These are phyloP conservation scores for Sparassis latifolia DNA, from an alignment of 1,284 basidiomycete species.

Conservation along the genomic window DNA sequence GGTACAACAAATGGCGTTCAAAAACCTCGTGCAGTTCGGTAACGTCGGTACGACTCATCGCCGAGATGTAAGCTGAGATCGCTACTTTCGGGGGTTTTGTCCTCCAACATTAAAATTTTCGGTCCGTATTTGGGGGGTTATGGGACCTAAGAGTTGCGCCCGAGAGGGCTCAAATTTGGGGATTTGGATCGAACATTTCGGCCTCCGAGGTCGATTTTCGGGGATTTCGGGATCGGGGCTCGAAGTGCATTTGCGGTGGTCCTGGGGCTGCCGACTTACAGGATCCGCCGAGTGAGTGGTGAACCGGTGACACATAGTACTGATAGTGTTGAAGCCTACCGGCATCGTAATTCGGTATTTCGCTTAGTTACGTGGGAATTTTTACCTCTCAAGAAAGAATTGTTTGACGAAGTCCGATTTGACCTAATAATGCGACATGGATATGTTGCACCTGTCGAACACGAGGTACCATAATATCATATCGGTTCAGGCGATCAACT, in stretches of 20 bases:
- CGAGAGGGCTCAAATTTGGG: neutral
- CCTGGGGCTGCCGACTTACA: neutral
- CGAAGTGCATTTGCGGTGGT: neutral
- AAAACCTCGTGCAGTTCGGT: neutral
- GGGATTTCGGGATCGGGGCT: neutral
- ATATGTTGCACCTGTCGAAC: too few species aligned
- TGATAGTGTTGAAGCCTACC: too few species aligned
- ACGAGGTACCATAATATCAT: too few species aligned
- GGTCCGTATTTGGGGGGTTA: neutral
- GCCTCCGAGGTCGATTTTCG: neutral
- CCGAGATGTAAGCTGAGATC: neutral
- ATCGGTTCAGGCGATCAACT: too few species aligned
- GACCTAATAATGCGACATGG: too few species aligned
- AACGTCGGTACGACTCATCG: neutral
- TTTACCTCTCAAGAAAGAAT: too few species aligned
- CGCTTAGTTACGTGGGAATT: too few species aligned
- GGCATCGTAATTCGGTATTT: too few species aligned
- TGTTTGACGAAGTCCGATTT: too few species aligned
- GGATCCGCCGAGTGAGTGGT: too few species aligned
- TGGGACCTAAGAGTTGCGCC: neutral
- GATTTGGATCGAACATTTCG: neutral
- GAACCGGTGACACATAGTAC: too few species aligned
- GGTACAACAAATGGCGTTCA: neutral
- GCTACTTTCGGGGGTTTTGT: neutral
- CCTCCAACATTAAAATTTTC: neutral